A percentile compares a stretch with the other conserved stretches of the same genome.
Conservation (phyloP, 2,329 filamentous ascomycete genomes). For the Phyllosticta citribraziliensis region DNA sequence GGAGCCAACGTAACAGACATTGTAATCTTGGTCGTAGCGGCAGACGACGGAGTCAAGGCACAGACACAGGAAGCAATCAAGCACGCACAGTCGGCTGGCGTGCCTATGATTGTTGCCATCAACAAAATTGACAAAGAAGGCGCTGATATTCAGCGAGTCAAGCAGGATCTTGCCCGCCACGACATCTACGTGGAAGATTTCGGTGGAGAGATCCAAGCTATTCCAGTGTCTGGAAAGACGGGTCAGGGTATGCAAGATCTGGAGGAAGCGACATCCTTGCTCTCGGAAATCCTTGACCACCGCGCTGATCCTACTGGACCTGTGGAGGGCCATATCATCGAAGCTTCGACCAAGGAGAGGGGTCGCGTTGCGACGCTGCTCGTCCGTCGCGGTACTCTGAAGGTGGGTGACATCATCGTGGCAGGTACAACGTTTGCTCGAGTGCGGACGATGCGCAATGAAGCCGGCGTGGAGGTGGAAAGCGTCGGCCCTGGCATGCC, state of each 20-base stretch:
- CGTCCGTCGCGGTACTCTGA: slow-evolving; percentile 76
- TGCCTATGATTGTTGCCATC: slow-evolving; percentile 94
- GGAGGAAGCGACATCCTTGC: slow-evolving; percentile 78
- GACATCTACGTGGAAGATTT: slow-evolving; percentile 90
- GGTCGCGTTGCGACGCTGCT: slow-evolving; percentile 84
- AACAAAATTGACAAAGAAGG: slow-evolving; percentile 93
- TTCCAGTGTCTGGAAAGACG: slow-evolving; percentile 86
- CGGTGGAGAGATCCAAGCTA: slow-evolving; percentile 87
- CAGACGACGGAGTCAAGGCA: slow-evolving; percentile 94
- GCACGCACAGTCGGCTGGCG: slow-evolving; percentile 75
- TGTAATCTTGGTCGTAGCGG: slow-evolving; percentile 88
- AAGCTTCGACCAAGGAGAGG: slow-evolving; percentile 75
- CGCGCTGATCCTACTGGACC: slow-evolving; percentile 66
- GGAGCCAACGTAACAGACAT: slow-evolving; percentile 96
- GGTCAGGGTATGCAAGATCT: slow-evolving; percentile 84
- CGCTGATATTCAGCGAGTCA: slow-evolving; percentile 71
- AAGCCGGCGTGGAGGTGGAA: slow-evolving; percentile 61
- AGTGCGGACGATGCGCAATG: slow-evolving; percentile 75
- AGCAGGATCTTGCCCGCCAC: slow-evolving; percentile 72
- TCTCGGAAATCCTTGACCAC: slow-evolving; percentile 85
- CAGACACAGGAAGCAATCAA: slow-evolving; percentile 95
- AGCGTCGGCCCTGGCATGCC: slow-evolving; percentile 81
- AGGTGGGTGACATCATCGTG: slow-evolving; percentile 70
- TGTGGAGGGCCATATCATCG: slow-evolving; percentile 88
- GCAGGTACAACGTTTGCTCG: slow-evolving; percentile 83